Conservation (phyloP, 257 asterid species). For the Knoxia roxburghii region DNA sequence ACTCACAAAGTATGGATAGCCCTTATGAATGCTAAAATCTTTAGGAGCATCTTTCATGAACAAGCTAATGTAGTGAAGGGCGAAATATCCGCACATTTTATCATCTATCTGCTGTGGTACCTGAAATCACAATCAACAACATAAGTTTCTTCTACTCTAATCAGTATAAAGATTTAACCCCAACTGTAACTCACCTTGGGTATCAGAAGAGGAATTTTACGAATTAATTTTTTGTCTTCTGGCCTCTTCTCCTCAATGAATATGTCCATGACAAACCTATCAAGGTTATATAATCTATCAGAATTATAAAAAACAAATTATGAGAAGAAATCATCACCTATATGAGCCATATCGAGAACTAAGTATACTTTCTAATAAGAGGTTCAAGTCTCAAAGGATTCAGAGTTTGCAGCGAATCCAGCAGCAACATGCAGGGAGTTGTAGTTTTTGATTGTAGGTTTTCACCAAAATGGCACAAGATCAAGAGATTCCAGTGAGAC, state of each 20-base stretch:
- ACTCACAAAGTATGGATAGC: constrained; percentile 67
- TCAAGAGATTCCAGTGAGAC: constrained; percentile 73
- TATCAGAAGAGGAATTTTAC: constrained; percentile 40
- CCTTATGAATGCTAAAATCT: constrained; percentile 31
- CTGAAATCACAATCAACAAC: constrained; percentile 24
- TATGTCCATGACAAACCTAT: constrained; percentile 50
- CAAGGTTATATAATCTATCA: constrained; percentile 4
- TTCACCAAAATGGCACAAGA: constrained; percentile 59
- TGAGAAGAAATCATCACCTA: not conserved
- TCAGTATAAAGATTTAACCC: constrained; percentile 11
- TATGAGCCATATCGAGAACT: not conserved
- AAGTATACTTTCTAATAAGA: constrained; percentile 44
- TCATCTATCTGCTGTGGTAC: constrained; percentile 60
- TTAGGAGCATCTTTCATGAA: constrained; percentile 46
- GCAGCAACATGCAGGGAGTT: constrained; percentile 58
- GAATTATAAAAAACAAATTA: not conserved
- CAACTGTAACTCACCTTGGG: constrained; percentile 38
- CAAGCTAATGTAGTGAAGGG: constrained; percentile 38
- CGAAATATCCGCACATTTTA: constrained; percentile 49
- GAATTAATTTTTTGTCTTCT: constrained; percentile 25
- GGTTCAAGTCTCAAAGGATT: constrained; percentile 41
- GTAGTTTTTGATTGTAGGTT: constrained; percentile 23
- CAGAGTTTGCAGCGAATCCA: constrained; percentile 46
- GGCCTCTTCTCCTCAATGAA: constrained; percentile 30
- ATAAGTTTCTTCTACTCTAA: not conserved